phyloP scores from a whole-genome alignment of 192 early-diverging fungal genomes.

The Spizellomyces sp. region DNA sequence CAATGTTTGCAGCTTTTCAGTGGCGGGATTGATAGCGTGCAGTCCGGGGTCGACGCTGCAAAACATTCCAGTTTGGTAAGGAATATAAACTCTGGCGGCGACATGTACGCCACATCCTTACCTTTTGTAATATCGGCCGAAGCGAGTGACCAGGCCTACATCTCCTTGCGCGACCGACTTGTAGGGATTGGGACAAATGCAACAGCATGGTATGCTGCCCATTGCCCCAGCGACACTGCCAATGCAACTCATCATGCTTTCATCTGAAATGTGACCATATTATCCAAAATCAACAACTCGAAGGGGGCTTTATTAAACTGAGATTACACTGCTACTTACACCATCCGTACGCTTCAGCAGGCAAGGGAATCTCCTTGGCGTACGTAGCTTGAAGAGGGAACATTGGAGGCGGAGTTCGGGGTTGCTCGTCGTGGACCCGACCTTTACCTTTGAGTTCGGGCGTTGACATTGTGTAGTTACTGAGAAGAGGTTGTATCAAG shows the following conservation, averaged over 20 bases:
- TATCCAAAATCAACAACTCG: not conserved
- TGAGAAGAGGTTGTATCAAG: too few relatives aligned
- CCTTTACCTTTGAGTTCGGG: too few relatives aligned
- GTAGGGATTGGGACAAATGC: conserved; percentile 57
- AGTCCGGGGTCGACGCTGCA: conserved; percentile 51
- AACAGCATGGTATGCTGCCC: conserved; percentile 27
- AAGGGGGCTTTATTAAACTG: not conserved
- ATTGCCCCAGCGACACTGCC: conserved; percentile 10
- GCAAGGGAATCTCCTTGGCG: conserved; percentile 18
- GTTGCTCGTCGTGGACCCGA: not conserved
- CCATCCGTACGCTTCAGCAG: conserved; percentile 14
- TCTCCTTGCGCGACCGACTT: conserved; percentile 68
- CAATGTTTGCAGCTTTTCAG: conserved; percentile 39
- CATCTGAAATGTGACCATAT: conserved; percentile 3
- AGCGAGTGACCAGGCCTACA: conserved; percentile 70
- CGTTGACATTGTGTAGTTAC: too few relatives aligned
- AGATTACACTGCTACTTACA: conserved; percentile 2
- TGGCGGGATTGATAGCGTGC: conserved; percentile 44
- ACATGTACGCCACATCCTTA: conserved; percentile 2
- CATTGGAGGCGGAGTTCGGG: conserved; percentile 8
- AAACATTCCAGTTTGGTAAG: not conserved
- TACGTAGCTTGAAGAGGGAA: conserved; percentile 19
- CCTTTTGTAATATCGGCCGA: conserved; percentile 55
- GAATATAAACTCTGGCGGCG: not conserved
- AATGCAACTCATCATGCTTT: conserved; percentile 8